Evolutionary conservation across 805 yeast genomes (phyloP).

Genomic region (Hanseniaspora guilliermondii): DNA sequence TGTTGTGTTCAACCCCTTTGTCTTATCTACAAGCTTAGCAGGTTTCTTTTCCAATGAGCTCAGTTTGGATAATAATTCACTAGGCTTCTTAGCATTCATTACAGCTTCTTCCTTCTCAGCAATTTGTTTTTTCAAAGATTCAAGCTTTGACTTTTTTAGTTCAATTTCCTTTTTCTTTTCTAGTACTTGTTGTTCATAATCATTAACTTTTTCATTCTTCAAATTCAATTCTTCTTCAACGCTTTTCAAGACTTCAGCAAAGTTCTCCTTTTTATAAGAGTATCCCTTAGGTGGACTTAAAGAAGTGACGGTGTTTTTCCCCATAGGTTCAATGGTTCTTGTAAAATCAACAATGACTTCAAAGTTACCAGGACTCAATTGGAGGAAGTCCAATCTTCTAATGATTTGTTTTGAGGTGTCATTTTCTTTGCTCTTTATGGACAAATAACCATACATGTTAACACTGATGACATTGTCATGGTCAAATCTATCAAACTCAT

Average conservation of each 20-base stretch:
- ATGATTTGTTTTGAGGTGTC: background rate
- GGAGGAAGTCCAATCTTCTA: conserved; percentile 5
- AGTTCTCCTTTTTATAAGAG: conserved; percentile 19
- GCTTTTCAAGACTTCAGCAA: conserved; percentile 13
- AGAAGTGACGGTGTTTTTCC: background rate
- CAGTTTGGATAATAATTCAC: background rate
- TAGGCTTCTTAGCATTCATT: background rate
- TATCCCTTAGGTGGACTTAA: conserved; percentile 17
- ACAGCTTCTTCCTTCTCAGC: background rate
- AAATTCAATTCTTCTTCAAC: conserved; percentile 15
- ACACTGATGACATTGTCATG: background rate
- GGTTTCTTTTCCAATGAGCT: background rate
- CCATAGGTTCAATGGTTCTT: background rate
- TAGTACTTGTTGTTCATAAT: conserved; percentile 17
- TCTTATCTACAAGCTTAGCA: conserved; percentile 1
- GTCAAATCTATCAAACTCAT: background rate
- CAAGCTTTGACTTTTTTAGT: conserved; percentile 8
- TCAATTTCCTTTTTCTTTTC: conserved; percentile 1
- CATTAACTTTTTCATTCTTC: conserved; percentile 19
- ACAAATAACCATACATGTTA: background rate
- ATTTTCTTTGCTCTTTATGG: background rate
- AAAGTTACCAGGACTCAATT: conserved; percentile 1
- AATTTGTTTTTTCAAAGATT: background rate
- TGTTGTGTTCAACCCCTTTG: background rate
- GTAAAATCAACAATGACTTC: conserved; percentile 16